Evolutionary conservation across 345 rosid genomes (phyloP), one percentile per base, ranked within the genome.

Genomic region (Crucihimalaya himalaica): DNA sequence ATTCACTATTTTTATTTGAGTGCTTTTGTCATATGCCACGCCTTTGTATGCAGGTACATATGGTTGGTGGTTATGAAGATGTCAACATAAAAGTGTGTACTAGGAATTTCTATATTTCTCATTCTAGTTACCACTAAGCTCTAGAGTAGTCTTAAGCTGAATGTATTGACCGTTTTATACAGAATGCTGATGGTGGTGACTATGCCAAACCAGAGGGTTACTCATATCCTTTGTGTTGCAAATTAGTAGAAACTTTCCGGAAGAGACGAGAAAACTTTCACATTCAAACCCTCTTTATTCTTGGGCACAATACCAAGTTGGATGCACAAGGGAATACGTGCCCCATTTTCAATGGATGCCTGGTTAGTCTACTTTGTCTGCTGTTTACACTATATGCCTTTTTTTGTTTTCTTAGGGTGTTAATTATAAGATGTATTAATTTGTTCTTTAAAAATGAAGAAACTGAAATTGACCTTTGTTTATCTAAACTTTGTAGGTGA

Each of bases 21-120:
- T 52, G 10, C 2, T 42, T 66, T 42, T 66, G 28, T 40, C 55
- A 31, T 20, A 39, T n/a, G 28, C 43, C 43, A 74, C 29, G 25
- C 52, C 11, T 69, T 53, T 11, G 52, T 63, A 46, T 84, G 81
- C 90, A 94, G 98, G 96, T 89, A 74, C 95, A 94, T 78, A 39
- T 94, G 28, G 59, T 94, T 81, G 98, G 97, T 71, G 96, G 88
- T 56, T 91, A 85, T 79, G 88, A 89, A 74, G 98, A 91, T 66
- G 81, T 81, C 59, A 57, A 83, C 42, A 51, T 76, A 47, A 78
- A 86, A 29, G 97, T 94, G n/a, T 55, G 91, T 53, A 68, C 70
- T 57, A 47, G 50, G 54, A 75, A 11, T 43, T 53, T 57, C 51
- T 46, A 66, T 52, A 71, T 78, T 70, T 60, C 27, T 19, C 45